Percentiles rank a stretch among this genome's conserved stretches.
phyloP scores from a whole-genome alignment of 2,329 filamentous ascomycete genomes.

The Ascochyta pisi region DNA sequence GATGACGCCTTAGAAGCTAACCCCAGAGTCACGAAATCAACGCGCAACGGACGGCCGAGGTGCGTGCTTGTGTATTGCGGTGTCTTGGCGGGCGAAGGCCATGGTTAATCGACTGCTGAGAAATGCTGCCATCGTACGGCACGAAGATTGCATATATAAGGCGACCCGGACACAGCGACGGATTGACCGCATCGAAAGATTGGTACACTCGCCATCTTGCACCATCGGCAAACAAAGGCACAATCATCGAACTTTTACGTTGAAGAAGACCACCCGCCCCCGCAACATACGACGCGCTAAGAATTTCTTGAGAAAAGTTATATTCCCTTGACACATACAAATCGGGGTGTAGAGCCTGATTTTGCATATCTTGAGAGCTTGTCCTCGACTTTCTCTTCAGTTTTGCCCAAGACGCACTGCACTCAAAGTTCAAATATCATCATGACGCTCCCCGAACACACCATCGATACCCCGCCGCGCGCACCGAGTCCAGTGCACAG shows the following conservation, averaged over 20 bases:
- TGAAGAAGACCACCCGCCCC: conserved; percentile 19
- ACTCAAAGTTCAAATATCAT: conserved; percentile 5
- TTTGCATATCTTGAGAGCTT: conserved; percentile 4
- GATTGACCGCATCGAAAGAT: neutral
- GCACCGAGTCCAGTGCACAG: conserved; percentile 75
- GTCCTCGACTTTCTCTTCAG: neutral
- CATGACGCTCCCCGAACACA: conserved; percentile 56
- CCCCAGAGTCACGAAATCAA: conserved; percentile 27
- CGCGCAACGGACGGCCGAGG: conserved; percentile 24
- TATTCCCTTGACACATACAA: conserved; percentile 19
- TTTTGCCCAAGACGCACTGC: neutral
- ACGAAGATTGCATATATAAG: conserved; percentile 18
- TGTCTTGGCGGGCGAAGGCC: conserved; percentile 12
- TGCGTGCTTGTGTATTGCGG: conserved; percentile 12
- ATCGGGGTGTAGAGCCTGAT: conserved; percentile 11
- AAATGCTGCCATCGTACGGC: conserved; percentile 25
- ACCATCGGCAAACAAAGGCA: conserved; percentile 34
- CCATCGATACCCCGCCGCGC: conserved; percentile 75
- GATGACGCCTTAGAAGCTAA: conserved; percentile 43
- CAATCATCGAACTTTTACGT: conserved; percentile 10
- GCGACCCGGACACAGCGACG: conserved; percentile 7
- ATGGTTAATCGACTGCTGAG: conserved; percentile 36
- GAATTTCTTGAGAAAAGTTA: conserved; percentile 22
- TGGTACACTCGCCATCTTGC: conserved; percentile 25
- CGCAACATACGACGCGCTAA: conserved; percentile 23